A percentile compares a stretch with the other conserved stretches of the same genome.
These are phyloP conservation scores for Ganoderma lucidum DNA, from an alignment of 1,284 basidiomycete species.

Conservation along the genomic window DNA sequence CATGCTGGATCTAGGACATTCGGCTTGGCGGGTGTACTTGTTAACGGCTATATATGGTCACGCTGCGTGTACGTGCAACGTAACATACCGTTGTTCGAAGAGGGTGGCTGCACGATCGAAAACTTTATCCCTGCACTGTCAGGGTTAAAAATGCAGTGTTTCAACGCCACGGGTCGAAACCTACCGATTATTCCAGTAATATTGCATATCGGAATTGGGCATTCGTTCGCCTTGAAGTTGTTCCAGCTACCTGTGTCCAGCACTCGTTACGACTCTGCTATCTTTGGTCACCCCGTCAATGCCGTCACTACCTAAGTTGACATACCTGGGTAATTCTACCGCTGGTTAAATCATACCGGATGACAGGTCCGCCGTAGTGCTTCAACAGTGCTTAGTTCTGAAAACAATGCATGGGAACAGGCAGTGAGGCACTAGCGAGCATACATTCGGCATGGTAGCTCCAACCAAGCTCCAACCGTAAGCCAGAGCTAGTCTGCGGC, in stretches of 20 bases:
- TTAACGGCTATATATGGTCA: neutral
- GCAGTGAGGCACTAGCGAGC: neutral
- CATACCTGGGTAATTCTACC: neutral
- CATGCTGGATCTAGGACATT: neutral
- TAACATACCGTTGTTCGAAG: neutral
- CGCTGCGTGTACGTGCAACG: neutral
- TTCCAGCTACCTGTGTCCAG: neutral
- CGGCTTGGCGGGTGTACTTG: neutral
- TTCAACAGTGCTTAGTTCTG: neutral
- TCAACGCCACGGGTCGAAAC: neutral
- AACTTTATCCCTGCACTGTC: neutral
- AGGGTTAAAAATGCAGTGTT: neutral
- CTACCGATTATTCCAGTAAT: neutral
- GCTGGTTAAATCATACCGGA: neutral
- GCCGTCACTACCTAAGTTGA: neutral
- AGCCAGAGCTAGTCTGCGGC: constrained; percentile 2
- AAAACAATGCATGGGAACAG: neutral
- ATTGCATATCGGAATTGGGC: neutral
- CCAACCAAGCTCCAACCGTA: neutral
- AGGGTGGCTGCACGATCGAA: neutral
- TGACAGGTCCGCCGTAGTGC: neutral
- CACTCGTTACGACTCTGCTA: neutral
- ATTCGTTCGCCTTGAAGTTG: neutral
- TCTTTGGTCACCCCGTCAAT: neutral
- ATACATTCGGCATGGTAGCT: neutral